These are phyloP conservation scores for Penicillium steckii DNA, from an alignment of 495 filamentous ascomycete species.

Conservation along the genomic window DNA sequence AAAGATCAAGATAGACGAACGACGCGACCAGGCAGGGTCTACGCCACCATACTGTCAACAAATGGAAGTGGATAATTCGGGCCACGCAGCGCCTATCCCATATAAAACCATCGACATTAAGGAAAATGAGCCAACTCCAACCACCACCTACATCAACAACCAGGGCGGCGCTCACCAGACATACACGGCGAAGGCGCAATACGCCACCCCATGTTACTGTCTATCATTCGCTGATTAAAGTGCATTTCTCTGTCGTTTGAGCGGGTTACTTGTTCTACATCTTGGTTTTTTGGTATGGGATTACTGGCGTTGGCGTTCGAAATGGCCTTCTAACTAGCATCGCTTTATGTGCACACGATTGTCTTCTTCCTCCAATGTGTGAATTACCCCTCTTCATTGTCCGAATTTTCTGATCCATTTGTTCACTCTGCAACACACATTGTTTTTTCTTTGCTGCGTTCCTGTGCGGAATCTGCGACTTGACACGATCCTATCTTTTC, in stretches of 20 bases:
- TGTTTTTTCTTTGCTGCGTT: slow-evolving; percentile 1
- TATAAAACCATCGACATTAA: slow-evolving; percentile 56
- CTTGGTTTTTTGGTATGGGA: slow-evolving; percentile 17
- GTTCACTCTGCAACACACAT: slow-evolving; percentile 4
- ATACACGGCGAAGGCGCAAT: slow-evolving; percentile 41
- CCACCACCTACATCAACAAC: slow-evolving; percentile 32
- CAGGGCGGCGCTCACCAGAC: slow-evolving; percentile 29
- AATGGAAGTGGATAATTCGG: slow-evolving; percentile 59
- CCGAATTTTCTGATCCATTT: slow-evolving; percentile 5
- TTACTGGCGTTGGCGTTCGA: slow-evolving; percentile 28
- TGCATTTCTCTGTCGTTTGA: slow-evolving; percentile 16
- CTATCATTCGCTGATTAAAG: slow-evolving; percentile 39
- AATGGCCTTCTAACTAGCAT: slow-evolving; percentile 15
- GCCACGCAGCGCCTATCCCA: slow-evolving; percentile 42
- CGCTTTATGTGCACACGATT: slow-evolving; percentile 30
- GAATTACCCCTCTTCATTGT: slow-evolving; percentile 8
- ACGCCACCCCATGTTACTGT: slow-evolving; percentile 44
- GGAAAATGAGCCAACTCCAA: slow-evolving; percentile 53
- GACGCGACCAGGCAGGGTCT: slow-evolving; percentile 48
- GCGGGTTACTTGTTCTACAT: slow-evolving; percentile 22
- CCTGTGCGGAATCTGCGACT: slow-evolving; percentile 4
- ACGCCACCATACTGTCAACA: slow-evolving; percentile 66
- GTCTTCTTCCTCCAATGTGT: slow-evolving; percentile 21
- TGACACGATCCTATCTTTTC: slow-evolving; percentile 12
- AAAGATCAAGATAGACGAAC: slow-evolving; percentile 78